A percentile compares a stretch with the other conserved stretches of the same genome.
Evolutionary conservation across 164 flowering plant species (phyloP).

Genomic region (Nymphaea colorata): DNA sequence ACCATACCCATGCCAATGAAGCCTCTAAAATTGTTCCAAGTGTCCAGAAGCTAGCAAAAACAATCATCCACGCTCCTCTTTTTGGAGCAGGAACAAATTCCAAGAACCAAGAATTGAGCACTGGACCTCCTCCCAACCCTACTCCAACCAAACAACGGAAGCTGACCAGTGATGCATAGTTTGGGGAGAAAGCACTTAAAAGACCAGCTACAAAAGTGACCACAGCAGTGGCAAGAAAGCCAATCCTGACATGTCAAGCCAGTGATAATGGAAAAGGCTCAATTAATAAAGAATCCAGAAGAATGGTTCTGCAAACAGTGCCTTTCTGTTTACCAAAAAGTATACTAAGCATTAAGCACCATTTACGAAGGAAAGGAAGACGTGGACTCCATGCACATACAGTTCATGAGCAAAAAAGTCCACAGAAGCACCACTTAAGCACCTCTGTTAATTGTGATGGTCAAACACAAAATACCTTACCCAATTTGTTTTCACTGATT

Average conservation of each 20-base stretch:
- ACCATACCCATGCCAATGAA: conserved; percentile 69
- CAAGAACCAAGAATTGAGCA: conserved; percentile 71
- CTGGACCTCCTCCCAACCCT: conserved; percentile 88
- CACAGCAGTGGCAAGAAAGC: conserved; percentile 58
- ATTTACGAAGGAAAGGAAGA: too few species aligned
- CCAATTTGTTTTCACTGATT: too few species aligned
- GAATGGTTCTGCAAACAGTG: too few species aligned
- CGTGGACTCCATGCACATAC: too few species aligned
- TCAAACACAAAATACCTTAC: too few species aligned
- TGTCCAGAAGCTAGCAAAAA: conserved; percentile 71
- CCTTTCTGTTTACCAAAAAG: too few species aligned
- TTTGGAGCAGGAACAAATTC: conserved; percentile 79
- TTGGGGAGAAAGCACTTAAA: conserved; percentile 58
- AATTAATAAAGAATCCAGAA: neutral
- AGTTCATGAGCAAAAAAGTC: too few species aligned
- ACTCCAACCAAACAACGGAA: conserved; percentile 67
- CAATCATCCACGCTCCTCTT: conserved; percentile 80
- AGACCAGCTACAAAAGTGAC: conserved; percentile 60
- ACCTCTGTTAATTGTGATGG: too few species aligned
- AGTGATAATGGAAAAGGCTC: neutral
- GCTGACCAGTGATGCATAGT: conserved; percentile 37
- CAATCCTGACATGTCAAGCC: conserved; percentile 33
- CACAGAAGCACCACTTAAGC: too few species aligned
- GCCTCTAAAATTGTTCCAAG: conserved; percentile 72
- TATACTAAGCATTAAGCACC: too few species aligned